Percentiles rank a stretch among this genome's conserved stretches.
phyloP scores from a whole-genome alignment of 345 rosid genomes.

The Boechera divaricarpa region DNA sequence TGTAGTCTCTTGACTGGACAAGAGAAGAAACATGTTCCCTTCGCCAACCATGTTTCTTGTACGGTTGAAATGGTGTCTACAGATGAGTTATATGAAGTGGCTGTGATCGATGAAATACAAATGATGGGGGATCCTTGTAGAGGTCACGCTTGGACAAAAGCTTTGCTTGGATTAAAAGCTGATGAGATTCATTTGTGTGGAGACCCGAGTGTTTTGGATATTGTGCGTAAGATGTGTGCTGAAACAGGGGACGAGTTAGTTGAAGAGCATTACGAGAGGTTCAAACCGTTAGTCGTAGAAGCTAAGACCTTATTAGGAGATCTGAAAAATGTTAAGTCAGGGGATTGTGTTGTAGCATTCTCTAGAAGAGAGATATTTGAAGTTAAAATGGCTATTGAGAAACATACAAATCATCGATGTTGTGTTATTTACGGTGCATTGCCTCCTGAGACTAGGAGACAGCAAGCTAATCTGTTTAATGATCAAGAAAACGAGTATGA shows the following conservation, averaged over 20 bases:
- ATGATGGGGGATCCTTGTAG: conserved; percentile 79
- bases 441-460: conserved; percentile 95
- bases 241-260: conserved; percentile 89
- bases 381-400: conserved; percentile 89
- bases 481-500: conserved; percentile 87
- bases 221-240: conserved; percentile 79
- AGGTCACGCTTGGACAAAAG: conserved; percentile 95
- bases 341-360: conserved; percentile 93
- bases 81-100: conserved; percentile 80
- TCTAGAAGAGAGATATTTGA: conserved; percentile 96
- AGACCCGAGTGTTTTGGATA: conserved; percentile 85
- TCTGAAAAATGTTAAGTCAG: conserved; percentile 72
- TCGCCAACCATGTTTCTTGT: conserved; percentile 85
- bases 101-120: conserved; percentile 92
- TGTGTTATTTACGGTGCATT: conserved; percentile 96
- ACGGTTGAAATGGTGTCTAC: conserved; percentile 93
- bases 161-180: conserved; percentile 88
- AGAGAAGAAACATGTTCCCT: conserved; percentile 82
- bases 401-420: conserved; percentile 77
- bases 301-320: conserved; percentile 86
- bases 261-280: conserved; percentile 85
- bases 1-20: conserved; percentile 94
- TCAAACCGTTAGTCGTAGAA: conserved; percentile 87
- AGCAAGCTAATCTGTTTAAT: conserved; percentile 89
- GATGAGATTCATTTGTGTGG: conserved; percentile 98